phyloP scores from a whole-genome alignment of 805 yeast genomes.

The Wickerhamiella kazuoi region DNA sequence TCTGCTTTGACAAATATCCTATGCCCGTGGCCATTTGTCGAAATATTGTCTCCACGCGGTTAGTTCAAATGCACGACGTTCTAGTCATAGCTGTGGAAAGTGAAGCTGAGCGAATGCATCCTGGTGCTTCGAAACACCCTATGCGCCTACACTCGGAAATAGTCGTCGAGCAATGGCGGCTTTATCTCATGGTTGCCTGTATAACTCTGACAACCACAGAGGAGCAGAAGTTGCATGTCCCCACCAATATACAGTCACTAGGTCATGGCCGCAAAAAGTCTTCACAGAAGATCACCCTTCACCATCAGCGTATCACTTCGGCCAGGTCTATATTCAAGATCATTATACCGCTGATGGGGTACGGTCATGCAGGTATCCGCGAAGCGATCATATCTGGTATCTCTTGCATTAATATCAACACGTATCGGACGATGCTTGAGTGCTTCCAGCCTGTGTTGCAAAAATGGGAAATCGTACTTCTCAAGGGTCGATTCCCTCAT shows the following conservation, averaged over 20 bases:
- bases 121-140: constrained; percentile 10
- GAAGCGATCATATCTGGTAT: constrained; percentile 84
- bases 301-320: constrained; percentile 81
- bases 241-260: constrained; percentile 13
- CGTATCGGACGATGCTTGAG: constrained; percentile 66
- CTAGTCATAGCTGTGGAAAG: constrained; percentile 17
- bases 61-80: constrained; percentile 51
- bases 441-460: constrained; percentile 45
- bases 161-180: constrained; percentile 71
- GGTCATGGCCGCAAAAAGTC: constrained; percentile 48
- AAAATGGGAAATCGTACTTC: constrained; percentile 9
- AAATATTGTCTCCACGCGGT: constrained; percentile 70
- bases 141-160: constrained; percentile 43
- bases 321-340: constrained; percentile 77
- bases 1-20: constrained; percentile 68
- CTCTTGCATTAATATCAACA: constrained; percentile 77
- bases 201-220: constrained; percentile 77
- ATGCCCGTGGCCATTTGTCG: constrained; percentile 87
- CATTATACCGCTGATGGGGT: constrained; percentile 64
- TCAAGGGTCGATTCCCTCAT: constrained; percentile 21
- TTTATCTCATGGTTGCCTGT: constrained; percentile 79
- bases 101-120: constrained; percentile 3
- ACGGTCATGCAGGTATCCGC: constrained; percentile 49
- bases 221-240: constrained; percentile 64
- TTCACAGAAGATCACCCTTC: constrained; percentile 63